A percentile compares a stretch with the other conserved stretches of the same genome.
Conservation (phyloP, 768 basidiomycete species). For the Mycena kentingensis region DNA sequence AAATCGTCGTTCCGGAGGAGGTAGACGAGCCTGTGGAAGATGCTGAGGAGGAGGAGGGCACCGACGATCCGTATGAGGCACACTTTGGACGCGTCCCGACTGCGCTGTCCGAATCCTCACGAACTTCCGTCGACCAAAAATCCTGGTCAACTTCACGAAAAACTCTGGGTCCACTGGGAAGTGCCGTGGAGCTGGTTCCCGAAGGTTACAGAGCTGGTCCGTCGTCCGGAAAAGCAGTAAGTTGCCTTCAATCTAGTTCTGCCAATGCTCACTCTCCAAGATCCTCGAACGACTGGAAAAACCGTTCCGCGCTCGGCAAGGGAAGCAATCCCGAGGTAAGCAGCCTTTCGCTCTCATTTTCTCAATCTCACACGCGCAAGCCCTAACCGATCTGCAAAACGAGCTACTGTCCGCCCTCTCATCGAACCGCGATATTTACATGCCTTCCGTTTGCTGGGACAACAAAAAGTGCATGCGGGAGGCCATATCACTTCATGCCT, state of each 20-base stretch:
- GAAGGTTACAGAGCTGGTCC: conserved; percentile 37
- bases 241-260: conserved; percentile 3
- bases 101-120: conserved; percentile 50
- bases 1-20: conserved; percentile 20
- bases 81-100: conserved; percentile 71
- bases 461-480: conserved; percentile 66
- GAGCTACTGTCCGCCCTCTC: conserved; percentile 67
- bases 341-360: conserved; percentile 7
- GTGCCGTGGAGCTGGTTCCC: conserved; percentile 51
- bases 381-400: conserved; percentile 58
- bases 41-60: conserved; percentile 30
- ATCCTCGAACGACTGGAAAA: conserved; percentile 57
- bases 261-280: conserved; percentile 34
- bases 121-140: conserved; percentile 53
- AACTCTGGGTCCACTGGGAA: conserved; percentile 60
- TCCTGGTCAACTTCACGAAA: conserved; percentile 58
- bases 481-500: conserved; percentile 71
- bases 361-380: conserved; percentile 33
- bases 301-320: conserved; percentile 57
- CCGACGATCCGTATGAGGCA: conserved; percentile 57
- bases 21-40: conserved; percentile 27
- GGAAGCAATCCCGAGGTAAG: conserved; percentile 56
- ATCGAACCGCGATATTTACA: conserved; percentile 75
- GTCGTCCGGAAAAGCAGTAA: conserved; percentile 31
- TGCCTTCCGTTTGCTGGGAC: conserved; percentile 66